Evolutionary conservation across 345 rosid genomes (phyloP), one percentile per base, ranked within the genome.

Genomic region (Passiflora organensis): DNA sequence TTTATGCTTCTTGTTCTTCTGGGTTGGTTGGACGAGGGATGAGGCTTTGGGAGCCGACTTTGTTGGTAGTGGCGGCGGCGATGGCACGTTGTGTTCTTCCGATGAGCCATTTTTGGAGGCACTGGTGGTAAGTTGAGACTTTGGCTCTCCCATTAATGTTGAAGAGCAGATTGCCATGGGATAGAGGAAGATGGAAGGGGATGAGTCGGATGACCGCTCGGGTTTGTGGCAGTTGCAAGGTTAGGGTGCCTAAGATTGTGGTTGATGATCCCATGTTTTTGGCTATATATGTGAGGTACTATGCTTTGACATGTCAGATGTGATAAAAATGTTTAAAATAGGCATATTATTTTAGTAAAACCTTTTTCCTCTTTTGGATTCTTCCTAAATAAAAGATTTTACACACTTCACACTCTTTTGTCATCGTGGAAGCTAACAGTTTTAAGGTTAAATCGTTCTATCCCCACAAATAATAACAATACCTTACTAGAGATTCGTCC

Each of bases 11-110:
- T 69, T 52, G 56, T 72, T 82, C 73, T 60, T 69, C 24, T 55
- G 65, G 50, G 95, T 65, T 9, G 98, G 98, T 39, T 87, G 85
- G 58, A 91, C 61, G 12, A 87, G 87, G 37, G 90, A 75, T 24
- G 64, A n/a, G 13, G 69, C 43, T 0, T 62, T 72, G 53, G 61
- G 83, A 10, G 75, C 70, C 0, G 70, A 69, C 0, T 67, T 74
- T 0, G 65, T 50, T 0, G 51, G 56, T 5, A 76, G 52, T 1
- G 67, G 53, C 0, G 73, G 56, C 2, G 67, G 71, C n/a, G 69
- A 15, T 43, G 56, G 57, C 5, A 65, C 16, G 15, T 42, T 43
- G 1, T 68, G 68, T 43, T 54, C 28, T 4, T 44, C 8, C 2
- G 44, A 28, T 18, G 21, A 62, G 17, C 53, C 70, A 43, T 73